A percentile compares a stretch with the other conserved stretches of the same genome.
phyloP scores from a whole-genome alignment of 1,139 yeast species.

The Protomyces inundatus region DNA sequence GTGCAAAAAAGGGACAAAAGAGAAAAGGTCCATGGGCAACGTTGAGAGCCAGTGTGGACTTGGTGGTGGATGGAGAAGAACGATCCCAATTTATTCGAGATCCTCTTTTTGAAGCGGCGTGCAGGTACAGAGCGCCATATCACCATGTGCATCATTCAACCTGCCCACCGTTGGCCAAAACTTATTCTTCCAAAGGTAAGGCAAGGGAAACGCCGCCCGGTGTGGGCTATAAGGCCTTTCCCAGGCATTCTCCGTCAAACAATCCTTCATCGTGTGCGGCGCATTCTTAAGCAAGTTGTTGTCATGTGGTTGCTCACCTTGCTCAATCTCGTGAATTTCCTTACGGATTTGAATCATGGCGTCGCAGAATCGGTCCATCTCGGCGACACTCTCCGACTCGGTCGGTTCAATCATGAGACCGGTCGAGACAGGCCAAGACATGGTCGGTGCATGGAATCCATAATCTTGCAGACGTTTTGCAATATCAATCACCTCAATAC shows the following conservation, averaged over 20 bases:
- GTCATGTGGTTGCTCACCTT: constrained; percentile 52
- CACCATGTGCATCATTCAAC: constrained; percentile 91
- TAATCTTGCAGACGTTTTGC: constrained; percentile 96
- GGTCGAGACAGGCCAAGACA: constrained; percentile 98
- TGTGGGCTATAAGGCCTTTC: constrained; percentile 85
- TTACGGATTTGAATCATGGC: constrained; percentile 74
- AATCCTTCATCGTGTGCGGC: constrained; percentile 83
- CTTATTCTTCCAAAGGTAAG: constrained; percentile 64
- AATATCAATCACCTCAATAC: constrained; percentile 90
- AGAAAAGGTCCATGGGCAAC: not conserved
- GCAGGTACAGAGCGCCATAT: constrained; percentile 88
- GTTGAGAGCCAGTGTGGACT: not conserved
- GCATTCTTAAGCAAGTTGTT: constrained; percentile 80
- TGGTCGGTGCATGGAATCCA: constrained; percentile 97
- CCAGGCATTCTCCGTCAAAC: constrained; percentile 66
- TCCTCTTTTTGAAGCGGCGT: constrained; percentile 34
- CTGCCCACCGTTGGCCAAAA: constrained; percentile 95
- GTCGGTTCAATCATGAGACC: constrained; percentile 98
- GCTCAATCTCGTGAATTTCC: constrained; percentile 74
- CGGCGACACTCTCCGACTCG: constrained; percentile 83
- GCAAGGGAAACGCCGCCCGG: constrained; percentile 87
- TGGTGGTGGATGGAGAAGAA: not conserved
- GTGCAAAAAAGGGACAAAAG: not conserved
- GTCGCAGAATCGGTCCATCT: constrained; percentile 83
- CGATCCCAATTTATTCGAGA: not conserved